A percentile compares a stretch with the other conserved stretches of the same genome.
These are phyloP conservation scores for Volutella citrinella DNA, from an alignment of 2,329 filamentous ascomycete species.

Conservation along the genomic window DNA sequence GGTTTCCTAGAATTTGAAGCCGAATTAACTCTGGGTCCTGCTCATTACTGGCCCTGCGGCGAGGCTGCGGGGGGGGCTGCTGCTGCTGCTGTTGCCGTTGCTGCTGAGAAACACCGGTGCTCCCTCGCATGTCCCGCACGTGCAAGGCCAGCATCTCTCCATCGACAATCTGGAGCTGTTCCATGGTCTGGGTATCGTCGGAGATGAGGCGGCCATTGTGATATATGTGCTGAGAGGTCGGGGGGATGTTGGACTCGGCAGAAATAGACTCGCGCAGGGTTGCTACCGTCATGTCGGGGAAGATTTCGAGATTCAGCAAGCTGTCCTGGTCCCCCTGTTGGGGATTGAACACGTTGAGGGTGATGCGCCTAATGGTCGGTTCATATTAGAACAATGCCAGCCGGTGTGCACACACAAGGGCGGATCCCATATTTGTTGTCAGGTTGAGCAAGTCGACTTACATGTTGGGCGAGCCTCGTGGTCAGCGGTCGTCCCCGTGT, in stretches of 20 bases:
- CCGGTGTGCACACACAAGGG: too few relatives aligned
- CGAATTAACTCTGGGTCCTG: constrained; percentile 79
- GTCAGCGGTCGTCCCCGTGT: too few relatives aligned
- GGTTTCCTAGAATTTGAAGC: constrained; percentile 77
- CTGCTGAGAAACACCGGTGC: constrained; percentile 39
- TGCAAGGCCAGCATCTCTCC: constrained; percentile 92
- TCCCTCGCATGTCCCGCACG: constrained; percentile 59
- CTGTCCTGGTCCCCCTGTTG: constrained; percentile 66
- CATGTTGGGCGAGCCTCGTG: too few relatives aligned
- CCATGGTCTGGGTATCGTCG: constrained; percentile 76
- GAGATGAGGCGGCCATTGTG: constrained; percentile 81
- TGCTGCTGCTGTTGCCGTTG: constrained; percentile 16
- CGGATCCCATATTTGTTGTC: too few relatives aligned
- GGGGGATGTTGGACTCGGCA: constrained; percentile 73
- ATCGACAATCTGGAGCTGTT: constrained; percentile 76
- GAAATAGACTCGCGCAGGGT: constrained; percentile 86
- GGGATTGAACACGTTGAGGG: constrained; percentile 77
- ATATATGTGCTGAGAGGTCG: constrained; percentile 77
- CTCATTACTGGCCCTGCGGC: constrained; percentile 31
- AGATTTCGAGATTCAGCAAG: constrained; percentile 78
- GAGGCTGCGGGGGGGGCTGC: constrained; percentile 30
- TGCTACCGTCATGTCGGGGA: constrained; percentile 76
- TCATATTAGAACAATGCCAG: too few relatives aligned
- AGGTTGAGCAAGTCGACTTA: too few relatives aligned
- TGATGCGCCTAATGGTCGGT: constrained; percentile 67